Percentiles rank a stretch among this genome's conserved stretches.
phyloP scores from a whole-genome alignment of 192 early-diverging fungal species.

The Borealophlyctis nickersoniae region DNA sequence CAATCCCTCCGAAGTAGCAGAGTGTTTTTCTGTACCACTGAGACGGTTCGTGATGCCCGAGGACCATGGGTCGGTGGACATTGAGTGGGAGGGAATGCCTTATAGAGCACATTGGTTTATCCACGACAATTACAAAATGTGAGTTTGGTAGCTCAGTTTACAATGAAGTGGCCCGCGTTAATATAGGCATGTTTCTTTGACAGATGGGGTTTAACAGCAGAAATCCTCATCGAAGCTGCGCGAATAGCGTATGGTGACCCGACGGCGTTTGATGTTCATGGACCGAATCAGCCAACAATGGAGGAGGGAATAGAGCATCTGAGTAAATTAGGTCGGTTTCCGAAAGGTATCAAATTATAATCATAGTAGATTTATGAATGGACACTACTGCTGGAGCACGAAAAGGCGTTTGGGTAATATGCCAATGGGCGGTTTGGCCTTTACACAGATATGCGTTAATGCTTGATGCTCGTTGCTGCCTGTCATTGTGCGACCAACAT shows the following conservation, averaged over 20 bases:
- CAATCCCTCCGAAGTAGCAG: slow-evolving; percentile 31
- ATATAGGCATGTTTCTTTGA: no score
- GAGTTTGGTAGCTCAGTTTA: no score
- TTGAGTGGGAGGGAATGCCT: background rate
- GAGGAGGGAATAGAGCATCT: slow-evolving; percentile 6
- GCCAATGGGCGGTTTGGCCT: no score
- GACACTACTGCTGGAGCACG: no score
- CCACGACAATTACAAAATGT: slow-evolving; percentile 11
- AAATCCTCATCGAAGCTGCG: slow-evolving; percentile 18
- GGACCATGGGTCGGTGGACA: slow-evolving; percentile 13
- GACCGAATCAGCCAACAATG: slow-evolving; percentile 6
- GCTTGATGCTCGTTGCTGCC: no score
- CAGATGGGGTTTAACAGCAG: slow-evolving; percentile 25
- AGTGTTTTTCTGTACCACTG: slow-evolving; percentile 29
- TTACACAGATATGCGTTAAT: no score
- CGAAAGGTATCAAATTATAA: no score
- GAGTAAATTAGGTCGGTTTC: slow-evolving; percentile 9
- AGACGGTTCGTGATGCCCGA: slow-evolving; percentile 11
- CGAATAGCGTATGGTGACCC: slow-evolving; percentile 5
- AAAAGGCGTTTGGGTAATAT: no score
- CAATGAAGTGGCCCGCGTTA: no score
- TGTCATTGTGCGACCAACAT: no score
- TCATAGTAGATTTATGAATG: no score
- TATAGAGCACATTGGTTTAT: slow-evolving; percentile 13
- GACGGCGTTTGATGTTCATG: slow-evolving; percentile 14